Conservation (phyloP, 495 filamentous ascomycete species). For the Neurospora hispaniola region DNA sequence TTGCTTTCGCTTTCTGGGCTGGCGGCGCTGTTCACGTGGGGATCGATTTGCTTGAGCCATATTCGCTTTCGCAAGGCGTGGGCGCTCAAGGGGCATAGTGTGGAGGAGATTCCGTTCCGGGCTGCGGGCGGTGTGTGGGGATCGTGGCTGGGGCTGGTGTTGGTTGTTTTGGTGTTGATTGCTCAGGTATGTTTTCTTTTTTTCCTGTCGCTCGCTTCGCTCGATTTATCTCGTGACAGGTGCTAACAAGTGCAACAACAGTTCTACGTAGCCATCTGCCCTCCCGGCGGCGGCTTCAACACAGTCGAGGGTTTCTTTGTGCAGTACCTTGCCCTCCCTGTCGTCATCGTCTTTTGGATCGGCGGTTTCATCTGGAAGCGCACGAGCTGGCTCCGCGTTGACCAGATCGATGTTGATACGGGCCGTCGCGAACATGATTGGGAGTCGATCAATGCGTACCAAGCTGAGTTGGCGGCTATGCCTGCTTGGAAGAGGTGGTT, state of each 20-base stretch:
- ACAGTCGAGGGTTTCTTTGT: constrained; percentile 60
- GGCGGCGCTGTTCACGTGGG: constrained; percentile 63
- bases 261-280: constrained; percentile 43
- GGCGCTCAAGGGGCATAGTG: constrained; percentile 48
- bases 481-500: constrained; percentile 41
- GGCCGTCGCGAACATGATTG: constrained; percentile 49
- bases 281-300: constrained; percentile 31
- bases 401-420: constrained; percentile 53
- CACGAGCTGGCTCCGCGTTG: constrained; percentile 39
- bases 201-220: background rate
- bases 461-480: constrained; percentile 30
- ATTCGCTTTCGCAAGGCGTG: constrained; percentile 55
- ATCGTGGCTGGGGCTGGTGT: constrained; percentile 51
- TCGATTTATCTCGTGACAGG: constrained; percentile 3
- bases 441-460: constrained; percentile 41
- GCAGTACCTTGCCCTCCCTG: constrained; percentile 69
- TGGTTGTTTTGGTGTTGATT: constrained; percentile 51
- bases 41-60: constrained; percentile 62
- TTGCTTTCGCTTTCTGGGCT: constrained; percentile 61
- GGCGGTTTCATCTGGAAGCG: constrained; percentile 52
- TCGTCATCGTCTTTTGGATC: constrained; percentile 71
- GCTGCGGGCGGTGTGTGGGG: constrained; percentile 57
- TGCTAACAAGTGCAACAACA: constrained; percentile 5
- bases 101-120: constrained; percentile 62
- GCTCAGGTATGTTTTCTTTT: constrained; percentile 40